Base-by-base conservation (phyloP, 768 basidiomycete species). In the Amanita exitialis region DNA sequence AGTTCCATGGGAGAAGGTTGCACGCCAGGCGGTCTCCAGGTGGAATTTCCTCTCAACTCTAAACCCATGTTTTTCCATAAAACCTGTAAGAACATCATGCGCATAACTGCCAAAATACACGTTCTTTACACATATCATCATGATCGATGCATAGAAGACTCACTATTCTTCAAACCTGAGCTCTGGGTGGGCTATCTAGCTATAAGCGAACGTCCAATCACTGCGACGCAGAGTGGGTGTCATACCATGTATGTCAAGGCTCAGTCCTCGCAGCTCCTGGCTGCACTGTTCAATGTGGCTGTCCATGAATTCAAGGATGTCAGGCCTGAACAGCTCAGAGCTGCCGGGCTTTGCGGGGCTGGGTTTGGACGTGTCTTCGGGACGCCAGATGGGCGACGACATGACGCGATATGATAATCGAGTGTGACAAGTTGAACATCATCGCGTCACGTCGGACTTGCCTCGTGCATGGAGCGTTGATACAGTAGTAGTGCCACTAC, bases 21-120 rank as follows among this genome's bases (percentile, higher is more conserved):
- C 89, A 18, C 73, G 67, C 88, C 88, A 90, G 3, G 86, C 88
- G 0, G 88, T 91, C 15, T 78, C 72, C 21, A 90, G 68, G 45
- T 75, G 72, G 57, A 80, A 76, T 42, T 86, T 76, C 47, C 66
- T 72, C 36, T 73, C 75, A 12, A 88, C 82, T 13, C 73, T 64
- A 61, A 85, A 90, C 0, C 82, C 86, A 25, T 80, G 78, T 41
- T 72, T 71, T 39, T 66, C 69, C 74, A 90, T 78, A 61, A 87
- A 89, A 0, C 66, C 61, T 0, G 86, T 84, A 20, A 86, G 73
- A 2, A 69, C 72, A 57, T 89, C 83, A 56, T 90, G 87, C 0
- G 88, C 81, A 64, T 82, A 70, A 45, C 85, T 89, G 32, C 44
- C 16, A 28, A 27, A 15, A 4, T 35, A 43, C 13, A 30, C 2